Base-by-base conservation (phyloP, 257 asterid genomes). In the Ilex aquifolium region DNA sequence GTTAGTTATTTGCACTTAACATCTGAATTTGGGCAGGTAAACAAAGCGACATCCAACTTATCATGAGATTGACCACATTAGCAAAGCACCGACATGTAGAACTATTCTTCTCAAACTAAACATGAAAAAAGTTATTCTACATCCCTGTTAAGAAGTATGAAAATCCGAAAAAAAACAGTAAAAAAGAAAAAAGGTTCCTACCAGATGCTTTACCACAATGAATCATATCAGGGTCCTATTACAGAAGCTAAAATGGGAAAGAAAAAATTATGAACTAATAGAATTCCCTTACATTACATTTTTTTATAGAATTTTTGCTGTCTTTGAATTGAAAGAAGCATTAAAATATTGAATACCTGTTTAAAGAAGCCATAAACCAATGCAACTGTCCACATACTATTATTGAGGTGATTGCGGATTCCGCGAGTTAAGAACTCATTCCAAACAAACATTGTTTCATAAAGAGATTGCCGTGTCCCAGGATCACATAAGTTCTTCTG, bases 381-480 rank as follows among this genome's bases (percentile, higher is more conserved):
- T 39, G 99, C 97, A 42, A 93, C 96, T 0, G 95, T 93, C 99
- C 99, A 93, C 54, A 71, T 56, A 17, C 95, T 77, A 73, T 89
- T 87, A 73, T 78, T 81, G 62, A 93, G 85, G 72, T 85, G 97
- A 71, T 67, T 80, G 62, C 97, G 94, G 40, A 93, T 85, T 17
- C 85, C 88, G 1, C 96, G 97, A 42, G 97, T 89, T 56, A 93
- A 75, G 79, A 80, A 93, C 73, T 90, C 99, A n/a, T 93, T 93
- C 99, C 99, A 90, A 31, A 93, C 97, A 70, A 87, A 93, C 95
- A 93, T 79, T 32, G 95, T 90, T 73, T 93, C 99, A 39, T 89
- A 87, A 48, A 85, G 83, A n/a, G 65, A 53, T 44, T 77, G 63
- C 57, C 86, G 84, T 62, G 82, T 69, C 65, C 78, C 87, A 71